Evolutionary conservation across 176 grass and related monocot species (phyloP), one percentile per base, ranked within the genome.

Genomic region (Phragmites australis): DNA sequence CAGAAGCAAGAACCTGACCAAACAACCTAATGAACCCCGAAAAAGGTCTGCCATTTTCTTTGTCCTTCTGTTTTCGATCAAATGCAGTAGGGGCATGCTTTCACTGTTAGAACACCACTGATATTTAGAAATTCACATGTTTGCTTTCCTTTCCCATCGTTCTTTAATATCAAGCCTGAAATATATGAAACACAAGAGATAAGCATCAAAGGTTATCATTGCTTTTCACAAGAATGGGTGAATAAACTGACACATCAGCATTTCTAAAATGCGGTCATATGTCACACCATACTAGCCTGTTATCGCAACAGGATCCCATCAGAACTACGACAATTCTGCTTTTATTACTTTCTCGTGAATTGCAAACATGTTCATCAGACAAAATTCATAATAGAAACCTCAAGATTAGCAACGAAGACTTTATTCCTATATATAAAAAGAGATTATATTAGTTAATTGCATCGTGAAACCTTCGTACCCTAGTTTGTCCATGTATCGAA

Each of bases 71-170:
- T 62, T 45, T 66, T 57, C 31, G 22, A 32, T 66, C 51, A 37
- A 46, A 46, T 72, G 32, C 29, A 26, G 19, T 7, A 3, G 53
- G 49, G 44, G 56, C 27, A 77, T 29, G 47, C 16, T 40, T 58
- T 77, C 25, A 66, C 40, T 65, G 30, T 51, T 56, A 50, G 41
- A 75, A 50, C 42, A 50, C 5, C 39, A 75, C 22, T 29, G n/a
- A 43, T 65, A 48, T 78, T 59, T 70, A 72, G 14, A 50, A 34
- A 78, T 44, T 78, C 66, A 78, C 88, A 89, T 89, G 40, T 89
- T 89, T 16, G 83, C 83, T 65, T 89, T 89, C 73, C 88, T 81
- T 68, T 85, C 88, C 88, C 88, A 89, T 17, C 88, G 72, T 66
- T 86, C 72, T 77, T 89, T 89, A 26, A 82, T 59, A 73, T 89